These are phyloP conservation scores for Penicillium verrucosum DNA, from an alignment of 2,329 filamentous ascomycete genomes.

Conservation along the genomic window DNA sequence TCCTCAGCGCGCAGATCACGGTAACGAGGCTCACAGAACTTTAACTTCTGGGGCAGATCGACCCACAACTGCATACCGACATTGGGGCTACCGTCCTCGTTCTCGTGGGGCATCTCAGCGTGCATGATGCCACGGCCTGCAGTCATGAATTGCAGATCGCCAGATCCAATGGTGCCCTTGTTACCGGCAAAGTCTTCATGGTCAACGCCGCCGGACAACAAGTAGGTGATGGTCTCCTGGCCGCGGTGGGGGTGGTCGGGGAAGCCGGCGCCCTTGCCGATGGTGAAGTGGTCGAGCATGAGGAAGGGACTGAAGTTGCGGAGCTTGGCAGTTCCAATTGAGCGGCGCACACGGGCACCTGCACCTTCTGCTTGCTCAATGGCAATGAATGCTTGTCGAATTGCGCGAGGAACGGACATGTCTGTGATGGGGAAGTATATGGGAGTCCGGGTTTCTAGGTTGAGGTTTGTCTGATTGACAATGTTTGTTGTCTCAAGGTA, in stretches of 20 bases:
- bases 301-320: slow-evolving; percentile 88
- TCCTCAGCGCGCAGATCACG: slow-evolving; percentile 76
- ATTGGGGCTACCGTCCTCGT: slow-evolving; percentile 71
- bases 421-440: slow-evolving; percentile 41
- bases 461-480: slow-evolving; percentile 1
- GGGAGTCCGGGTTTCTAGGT: slow-evolving; percentile 3
- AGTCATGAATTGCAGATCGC: slow-evolving; percentile 98
- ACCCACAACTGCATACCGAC: slow-evolving; percentile 95
- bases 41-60: slow-evolving; percentile 76
- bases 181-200: slow-evolving; percentile 91
- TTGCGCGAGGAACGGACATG: slow-evolving; percentile 69
- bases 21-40: slow-evolving; percentile 87
- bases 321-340: slow-evolving; percentile 78
- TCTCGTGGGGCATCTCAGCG: slow-evolving; percentile 87
- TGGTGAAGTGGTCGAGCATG: slow-evolving; percentile 91
- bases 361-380: slow-evolving; percentile 83
- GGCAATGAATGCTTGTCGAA: slow-evolving; percentile 79
- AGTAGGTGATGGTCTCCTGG: slow-evolving; percentile 86
- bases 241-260: slow-evolving; percentile 82
- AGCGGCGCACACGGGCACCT: slow-evolving; percentile 80
- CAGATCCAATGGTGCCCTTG: slow-evolving; percentile 74
- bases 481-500: slow-evolving; percentile 11
- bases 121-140: slow-evolving; percentile 89
- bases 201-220: slow-evolving; percentile 80
- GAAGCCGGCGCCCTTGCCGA: slow-evolving; percentile 78